A percentile compares a stretch with the other conserved stretches of the same genome.
Evolutionary conservation across 371 early-diverging fungal genomes (phyloP).

Genomic region (Mortierella sp.): DNA sequence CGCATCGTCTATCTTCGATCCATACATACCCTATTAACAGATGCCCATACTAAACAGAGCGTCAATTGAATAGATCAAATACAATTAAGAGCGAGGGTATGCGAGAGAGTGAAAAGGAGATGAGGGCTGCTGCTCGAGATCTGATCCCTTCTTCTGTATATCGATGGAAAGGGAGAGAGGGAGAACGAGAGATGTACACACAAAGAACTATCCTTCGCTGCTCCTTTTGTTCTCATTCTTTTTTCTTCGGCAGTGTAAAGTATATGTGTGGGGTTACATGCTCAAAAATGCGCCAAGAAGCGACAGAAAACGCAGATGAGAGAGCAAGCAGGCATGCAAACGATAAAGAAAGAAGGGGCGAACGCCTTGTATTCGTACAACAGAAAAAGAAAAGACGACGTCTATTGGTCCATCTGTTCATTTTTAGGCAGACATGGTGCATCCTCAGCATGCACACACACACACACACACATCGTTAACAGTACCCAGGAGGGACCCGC

Average conservation of each 20-base stretch:
- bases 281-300: not conserved
- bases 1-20: not conserved
- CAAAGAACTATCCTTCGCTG: not conserved
- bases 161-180: not conserved
- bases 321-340: not conserved
- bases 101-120: not conserved
- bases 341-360: not conserved
- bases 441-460: too few species aligned
- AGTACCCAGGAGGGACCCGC: too few species aligned
- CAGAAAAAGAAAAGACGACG: not conserved
- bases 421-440: too few species aligned
- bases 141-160: not conserved
- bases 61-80: not conserved
- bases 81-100: not conserved
- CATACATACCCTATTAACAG: slow-evolving; percentile 34
- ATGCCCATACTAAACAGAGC: not conserved
- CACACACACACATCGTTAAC: too few species aligned
- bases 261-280: not conserved
- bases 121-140: not conserved
- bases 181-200: not conserved
- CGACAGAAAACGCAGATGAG: not conserved
- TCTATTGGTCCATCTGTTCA: too few species aligned
- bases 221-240: not conserved
- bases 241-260: not conserved
- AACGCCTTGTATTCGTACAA: not conserved